A percentile compares a stretch with the other conserved stretches of the same genome.
Conservation (phyloP, 2,329 filamentous ascomycete species). For the Thelonectria olida region DNA sequence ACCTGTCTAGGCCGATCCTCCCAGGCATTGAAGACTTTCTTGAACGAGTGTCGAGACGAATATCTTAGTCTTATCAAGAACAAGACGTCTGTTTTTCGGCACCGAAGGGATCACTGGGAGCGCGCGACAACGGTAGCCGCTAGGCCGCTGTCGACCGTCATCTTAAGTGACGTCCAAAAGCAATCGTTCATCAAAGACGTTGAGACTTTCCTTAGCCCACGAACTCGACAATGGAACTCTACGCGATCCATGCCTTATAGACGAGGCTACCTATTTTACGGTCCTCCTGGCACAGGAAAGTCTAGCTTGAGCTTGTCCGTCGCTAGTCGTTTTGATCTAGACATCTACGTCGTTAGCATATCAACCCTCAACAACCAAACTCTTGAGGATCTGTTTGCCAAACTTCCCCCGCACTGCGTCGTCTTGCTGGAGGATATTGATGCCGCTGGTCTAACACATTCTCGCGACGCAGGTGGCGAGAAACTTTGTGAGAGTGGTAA, state of each 20-base stretch:
- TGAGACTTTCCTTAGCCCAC: background rate
- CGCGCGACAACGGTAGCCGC: background rate
- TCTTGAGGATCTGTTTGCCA: background rate
- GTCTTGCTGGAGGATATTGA: no score
- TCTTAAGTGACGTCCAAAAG: background rate
- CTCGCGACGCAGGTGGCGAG: no score
- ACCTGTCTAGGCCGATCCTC: slow-evolving; percentile 3
- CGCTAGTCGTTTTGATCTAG: background rate
- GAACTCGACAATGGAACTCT: background rate
- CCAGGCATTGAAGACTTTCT: background rate
- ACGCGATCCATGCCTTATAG: background rate
- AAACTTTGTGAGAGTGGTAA: no score
- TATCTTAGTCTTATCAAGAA: background rate
- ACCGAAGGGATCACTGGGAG: background rate
- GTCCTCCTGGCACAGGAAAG: background rate
- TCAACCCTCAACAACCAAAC: background rate
- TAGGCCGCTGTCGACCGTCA: background rate
- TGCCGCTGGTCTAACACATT: no score
- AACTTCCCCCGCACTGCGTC: no score
- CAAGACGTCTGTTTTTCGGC: background rate
- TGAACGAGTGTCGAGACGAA: background rate
- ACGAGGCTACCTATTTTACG: slow-evolving; percentile 2
- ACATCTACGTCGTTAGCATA: slow-evolving; percentile 2
- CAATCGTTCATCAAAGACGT: background rate
- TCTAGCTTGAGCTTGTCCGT: slow-evolving; percentile 5